Base-by-base conservation (phyloP, 1,284 basidiomycete species). In the Pterulicium gracile region DNA sequence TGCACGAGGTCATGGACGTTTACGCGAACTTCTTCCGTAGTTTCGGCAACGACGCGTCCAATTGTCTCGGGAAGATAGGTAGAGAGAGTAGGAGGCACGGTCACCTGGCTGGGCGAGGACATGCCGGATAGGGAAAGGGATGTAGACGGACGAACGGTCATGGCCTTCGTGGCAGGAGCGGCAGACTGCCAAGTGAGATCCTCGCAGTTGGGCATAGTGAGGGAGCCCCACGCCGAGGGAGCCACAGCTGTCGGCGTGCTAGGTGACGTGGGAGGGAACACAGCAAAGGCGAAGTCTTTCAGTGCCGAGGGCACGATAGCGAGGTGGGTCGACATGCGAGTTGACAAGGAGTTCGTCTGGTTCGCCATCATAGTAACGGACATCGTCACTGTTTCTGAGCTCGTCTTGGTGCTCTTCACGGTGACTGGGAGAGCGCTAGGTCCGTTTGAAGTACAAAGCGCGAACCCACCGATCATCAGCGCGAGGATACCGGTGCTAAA, bases 1-100 rank as follows among this genome's bases (percentile, higher is more conserved):
- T 76, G 72, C 35, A 77, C 56, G 24, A 81, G 64, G 54, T 82
- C 81, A 44, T 72, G 66, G 43, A 80, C 54, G 47, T 83, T 79
- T 44, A 63, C 63, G 7, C 65, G 64, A 18, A 75, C 58, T 21
- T 61, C 61, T 14, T 68, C 64, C 44, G 66, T 56, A 13, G 67
- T 66, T 17, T 65, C 63, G 48, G 72, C 77, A 51, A 81, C 60
- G 40, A 70, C 69, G 52, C 73, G 71, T 17, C 68, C 73, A 17
- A 80, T 58, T 4, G 75, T 67, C 50, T 68, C 67, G 20, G 65
- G 62, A 34, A 75, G 55, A 42, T 69, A 60, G 55, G 67, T 70
- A 47, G 71, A 54, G 1, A 67, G 55, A 39, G 68, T 62, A 21
- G 66, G 58, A 15, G 43, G 49, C 40, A 44, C 54, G 45, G 50